A percentile compares a stretch with the other conserved stretches of the same genome.
Evolutionary conservation across 177 flowering plant genomes (phyloP).

Genomic region (Vitis hybrid): DNA sequence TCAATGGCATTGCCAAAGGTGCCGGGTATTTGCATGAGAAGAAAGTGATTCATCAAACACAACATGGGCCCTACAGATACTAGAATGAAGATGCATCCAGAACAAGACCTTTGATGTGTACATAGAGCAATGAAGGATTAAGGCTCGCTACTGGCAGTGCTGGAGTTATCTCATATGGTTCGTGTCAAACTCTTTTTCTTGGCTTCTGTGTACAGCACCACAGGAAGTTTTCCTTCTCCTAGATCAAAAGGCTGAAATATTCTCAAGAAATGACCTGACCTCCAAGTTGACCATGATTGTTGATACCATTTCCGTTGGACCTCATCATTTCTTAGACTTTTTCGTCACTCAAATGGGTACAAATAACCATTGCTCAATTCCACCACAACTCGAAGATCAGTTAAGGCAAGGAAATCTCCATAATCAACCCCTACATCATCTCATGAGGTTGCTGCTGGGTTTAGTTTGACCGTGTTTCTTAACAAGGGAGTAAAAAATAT

Average conservation of each 20-base stretch:
- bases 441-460: no score
- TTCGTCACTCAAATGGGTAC: constrained; percentile 92
- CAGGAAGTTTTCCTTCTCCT: constrained; percentile 22
- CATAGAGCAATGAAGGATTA: no score
- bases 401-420: no score
- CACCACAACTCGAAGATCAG: constrained; percentile 85
- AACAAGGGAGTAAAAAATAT: no score
- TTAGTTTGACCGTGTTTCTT: no score
- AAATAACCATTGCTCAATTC: constrained; percentile 87
- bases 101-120: no score
- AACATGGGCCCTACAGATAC: constrained; percentile 21
- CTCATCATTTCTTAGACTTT: constrained; percentile 77
- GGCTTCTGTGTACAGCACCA: constrained; percentile 72
- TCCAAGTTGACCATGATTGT: constrained; percentile 83
- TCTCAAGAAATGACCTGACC: constrained; percentile 89
- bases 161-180: no score
- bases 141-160: no score
- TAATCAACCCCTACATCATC: no score
- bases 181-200: constrained; percentile 50
- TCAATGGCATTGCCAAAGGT: constrained; percentile 70
- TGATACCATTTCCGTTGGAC: constrained; percentile 80
- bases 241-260: constrained; percentile 68
- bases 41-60: constrained; percentile 16
- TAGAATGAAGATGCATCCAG: no score
- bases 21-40: constrained; percentile 45